Evolutionary conservation across 495 filamentous ascomycete species (phyloP), one percentile per base, ranked within the genome.

Genomic region (Neurospora sp.): DNA sequence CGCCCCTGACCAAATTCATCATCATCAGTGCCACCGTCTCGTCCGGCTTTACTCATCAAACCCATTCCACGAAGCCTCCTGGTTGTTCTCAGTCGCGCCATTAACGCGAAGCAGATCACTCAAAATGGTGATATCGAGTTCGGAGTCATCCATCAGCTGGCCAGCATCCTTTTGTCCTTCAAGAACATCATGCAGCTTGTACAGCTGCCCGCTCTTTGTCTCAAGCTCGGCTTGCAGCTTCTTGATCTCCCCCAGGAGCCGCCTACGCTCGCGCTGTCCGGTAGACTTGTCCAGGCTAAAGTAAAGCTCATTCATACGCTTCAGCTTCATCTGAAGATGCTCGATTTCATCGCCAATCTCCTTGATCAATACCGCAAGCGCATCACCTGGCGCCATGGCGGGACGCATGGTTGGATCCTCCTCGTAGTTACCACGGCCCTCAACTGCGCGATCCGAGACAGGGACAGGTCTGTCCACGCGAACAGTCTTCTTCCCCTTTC

Each of bases 111-210:
- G 31, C 66, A 81, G 38, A 10, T 74, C 73, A 31, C 75, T 80
- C 69, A 81, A 21, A 3, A 94, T 83, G 0, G 92, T 92, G 39
- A 91, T 83, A 72, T 94, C 91, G 70, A 93, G 85, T 73, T 90
- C 88, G 34, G 90, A 85, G 74, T 88, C 85, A 0, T 83, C 89
- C 85, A 94, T 90, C 71, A 90, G 83, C 73, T 88, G 86, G 1
- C 89, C 90, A 28, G 86, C 84, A 70, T 85, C 80, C 83, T 91
- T 92, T 78, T 92, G 90, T 10, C 92, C 93, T 79, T 97, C 95
- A 10, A 97, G 86, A 9, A 97, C 94, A 78, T 98, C 95, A 74
- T 96, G 94, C 8, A 98, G 85, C 9, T 89, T 87, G 79, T 98
- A 98, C 54, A 98, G 90, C 78, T 96, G 92, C 73, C 94, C 92